phyloP scores from a whole-genome alignment of 2,329 filamentous ascomycete species.

The Thielaviopsis punctulata region DNA sequence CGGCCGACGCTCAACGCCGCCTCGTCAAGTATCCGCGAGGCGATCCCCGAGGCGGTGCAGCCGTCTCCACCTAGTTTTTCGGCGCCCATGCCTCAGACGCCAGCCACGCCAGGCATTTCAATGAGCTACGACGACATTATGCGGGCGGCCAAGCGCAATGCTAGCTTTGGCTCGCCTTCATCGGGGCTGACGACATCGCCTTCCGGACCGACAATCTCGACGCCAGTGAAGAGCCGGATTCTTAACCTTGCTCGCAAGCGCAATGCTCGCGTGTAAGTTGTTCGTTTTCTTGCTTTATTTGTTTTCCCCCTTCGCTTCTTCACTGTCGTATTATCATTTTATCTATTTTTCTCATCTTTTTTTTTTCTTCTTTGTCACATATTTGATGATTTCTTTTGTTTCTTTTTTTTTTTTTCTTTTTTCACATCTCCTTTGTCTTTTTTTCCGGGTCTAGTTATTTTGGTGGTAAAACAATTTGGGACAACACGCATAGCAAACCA shows the following conservation, averaged over 20 bases:
- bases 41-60: conserved; percentile 19
- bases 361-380: conserved; percentile 2
- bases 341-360: background rate
- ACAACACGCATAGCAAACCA: no score
- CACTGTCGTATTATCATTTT: background rate
- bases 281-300: background rate
- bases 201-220: conserved; percentile 10
- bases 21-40: conserved; percentile 20
- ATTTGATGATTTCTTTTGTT: background rate
- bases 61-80: background rate
- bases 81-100: background rate
- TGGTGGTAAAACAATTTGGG: background rate
- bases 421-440: conserved; percentile 2
- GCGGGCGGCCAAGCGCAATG: conserved; percentile 26
- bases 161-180: conserved; percentile 16
- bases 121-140: conserved; percentile 32
- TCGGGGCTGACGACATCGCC: conserved; percentile 12
- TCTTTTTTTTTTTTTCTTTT: background rate
- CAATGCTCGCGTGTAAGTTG: conserved; percentile 3
- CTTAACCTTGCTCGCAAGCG: conserved; percentile 9
- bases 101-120: conserved; percentile 14
- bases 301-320: background rate
- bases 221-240: conserved; percentile 12
- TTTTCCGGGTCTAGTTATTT: background rate
- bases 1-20: conserved; percentile 26